A percentile compares a stretch with the other conserved stretches of the same genome.
Conservation (phyloP, 352 stramenopile genomes). For the Blastocystis sp. region DNA sequence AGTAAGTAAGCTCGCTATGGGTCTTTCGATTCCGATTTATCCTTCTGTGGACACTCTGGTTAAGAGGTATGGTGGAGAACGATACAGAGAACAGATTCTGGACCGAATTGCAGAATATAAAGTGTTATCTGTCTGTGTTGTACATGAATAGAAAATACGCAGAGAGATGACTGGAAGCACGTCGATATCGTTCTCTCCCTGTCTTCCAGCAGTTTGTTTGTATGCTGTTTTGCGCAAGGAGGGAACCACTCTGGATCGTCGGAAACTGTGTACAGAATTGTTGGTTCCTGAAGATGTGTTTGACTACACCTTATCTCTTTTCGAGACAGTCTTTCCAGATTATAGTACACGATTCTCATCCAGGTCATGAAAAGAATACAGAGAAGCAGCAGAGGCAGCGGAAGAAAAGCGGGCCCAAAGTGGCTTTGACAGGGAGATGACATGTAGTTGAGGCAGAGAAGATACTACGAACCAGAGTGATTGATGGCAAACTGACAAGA, state of each 20-base stretch:
- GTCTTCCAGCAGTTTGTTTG: background rate
- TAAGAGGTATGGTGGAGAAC: constrained; percentile 21
- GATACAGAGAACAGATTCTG: background rate
- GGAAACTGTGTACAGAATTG: background rate
- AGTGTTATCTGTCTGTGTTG: background rate
- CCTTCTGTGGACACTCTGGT: background rate
- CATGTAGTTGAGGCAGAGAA: background rate
- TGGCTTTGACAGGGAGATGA: background rate
- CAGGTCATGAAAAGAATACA: background rate
- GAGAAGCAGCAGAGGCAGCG: background rate
- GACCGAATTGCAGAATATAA: background rate
- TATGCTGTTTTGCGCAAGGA: constrained; percentile 25
- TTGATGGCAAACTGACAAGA: background rate
- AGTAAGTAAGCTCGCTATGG: background rate
- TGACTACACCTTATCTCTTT: background rate
- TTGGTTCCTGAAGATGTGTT: background rate
- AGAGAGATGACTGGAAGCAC: background rate
- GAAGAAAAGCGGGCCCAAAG: background rate
- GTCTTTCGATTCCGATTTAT: background rate
- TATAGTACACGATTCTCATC: background rate
- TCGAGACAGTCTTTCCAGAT: constrained; percentile 31
- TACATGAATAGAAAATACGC: background rate
- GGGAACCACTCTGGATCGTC: background rate
- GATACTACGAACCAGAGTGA: background rate
- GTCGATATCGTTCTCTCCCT: background rate